Base-by-base conservation (phyloP, 1,284 basidiomycete genomes). In the Ustilago bromivora region DNA sequence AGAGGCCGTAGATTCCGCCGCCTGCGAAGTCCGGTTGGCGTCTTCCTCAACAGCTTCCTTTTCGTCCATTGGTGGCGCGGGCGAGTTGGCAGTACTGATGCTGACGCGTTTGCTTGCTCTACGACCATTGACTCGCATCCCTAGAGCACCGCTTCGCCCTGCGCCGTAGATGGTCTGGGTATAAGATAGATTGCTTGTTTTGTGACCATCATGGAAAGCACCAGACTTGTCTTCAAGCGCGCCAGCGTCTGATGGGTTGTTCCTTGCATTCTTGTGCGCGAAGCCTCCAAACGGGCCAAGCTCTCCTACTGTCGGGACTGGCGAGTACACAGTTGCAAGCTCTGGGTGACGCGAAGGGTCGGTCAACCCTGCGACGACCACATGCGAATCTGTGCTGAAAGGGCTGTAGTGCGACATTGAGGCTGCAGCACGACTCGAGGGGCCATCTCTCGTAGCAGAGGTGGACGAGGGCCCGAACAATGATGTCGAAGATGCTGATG, bases 161-260 rank as follows among this genome's bases (percentile, higher is more conserved):
- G 81, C 67, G 1, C 81, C 81, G 46, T 80, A 80, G 61, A 83
- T 82, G 46, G 82, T 83, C 49, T 77, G 66, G 2, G 82, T 81
- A 56, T 83, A 81, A 10, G 68, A 47, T 17, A 83, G 70, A 15
- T 68, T 66, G 19, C 53, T 36, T 5, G 61, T n/a, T 31, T 49
- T 49, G 13, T 52, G 28, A 17, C 56, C 57, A n/a, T 31, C 49
- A 2, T 61, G 40, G n/a, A 51, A 23, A 11, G 28, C 56, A 49
- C 59, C 40, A 12, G 41, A 34, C 15, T 28, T 52, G 38, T 28
- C 47, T 11, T 62, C 53, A 11, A 43, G 38, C 28, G n/a, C 2
- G n/a, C 43, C 51, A 31, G 32, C 15, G 2, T 59, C 51, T 2
- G 6, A 28, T 2, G 11, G 3, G 19, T 57, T 47, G 12, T 32